Evolutionary conservation across 495 filamentous ascomycete genomes (phyloP).

Genomic region (Xylaria telfairii): DNA sequence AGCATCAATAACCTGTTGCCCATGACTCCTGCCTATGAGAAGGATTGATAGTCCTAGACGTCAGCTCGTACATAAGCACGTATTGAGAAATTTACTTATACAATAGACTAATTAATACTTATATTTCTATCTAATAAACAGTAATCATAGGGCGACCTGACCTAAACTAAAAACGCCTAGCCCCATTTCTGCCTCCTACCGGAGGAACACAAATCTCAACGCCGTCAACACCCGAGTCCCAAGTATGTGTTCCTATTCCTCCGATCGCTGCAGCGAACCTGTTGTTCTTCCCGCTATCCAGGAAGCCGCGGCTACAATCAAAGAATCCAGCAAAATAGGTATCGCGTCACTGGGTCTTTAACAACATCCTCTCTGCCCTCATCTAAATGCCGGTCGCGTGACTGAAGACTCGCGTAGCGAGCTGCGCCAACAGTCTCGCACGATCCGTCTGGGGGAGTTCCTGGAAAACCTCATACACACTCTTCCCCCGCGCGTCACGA

Average conservation of each 20-base stretch:
- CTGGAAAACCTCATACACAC: constrained; percentile 89
- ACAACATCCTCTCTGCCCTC: neutral
- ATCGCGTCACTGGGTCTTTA: neutral
- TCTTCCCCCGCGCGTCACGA: constrained; percentile 89
- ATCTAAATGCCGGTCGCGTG: constrained; percentile 54
- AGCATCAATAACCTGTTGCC: too few relatives aligned
- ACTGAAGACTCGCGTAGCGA: constrained; percentile 75
- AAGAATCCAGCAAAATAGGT: neutral
- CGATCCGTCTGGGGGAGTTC: constrained; percentile 83
- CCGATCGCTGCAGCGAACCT: neutral
- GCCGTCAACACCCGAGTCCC: neutral
- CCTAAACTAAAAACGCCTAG: neutral
- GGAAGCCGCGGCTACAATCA: neutral
- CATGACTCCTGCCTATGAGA: too few relatives aligned
- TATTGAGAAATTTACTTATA: too few relatives aligned
- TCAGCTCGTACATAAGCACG: too few relatives aligned
- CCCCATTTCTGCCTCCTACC: neutral
- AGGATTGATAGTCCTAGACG: too few relatives aligned
- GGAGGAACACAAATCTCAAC: neutral
- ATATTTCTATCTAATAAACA: constrained; percentile 6
- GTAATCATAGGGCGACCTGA: neutral
- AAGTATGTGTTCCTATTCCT: neutral
- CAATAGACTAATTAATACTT: too few relatives aligned
- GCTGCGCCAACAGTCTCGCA: constrained; percentile 74
- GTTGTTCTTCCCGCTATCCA: neutral